These are phyloP conservation scores for Sisymbrium irio DNA, from an alignment of 345 rosid species.

Conservation along the genomic window DNA sequence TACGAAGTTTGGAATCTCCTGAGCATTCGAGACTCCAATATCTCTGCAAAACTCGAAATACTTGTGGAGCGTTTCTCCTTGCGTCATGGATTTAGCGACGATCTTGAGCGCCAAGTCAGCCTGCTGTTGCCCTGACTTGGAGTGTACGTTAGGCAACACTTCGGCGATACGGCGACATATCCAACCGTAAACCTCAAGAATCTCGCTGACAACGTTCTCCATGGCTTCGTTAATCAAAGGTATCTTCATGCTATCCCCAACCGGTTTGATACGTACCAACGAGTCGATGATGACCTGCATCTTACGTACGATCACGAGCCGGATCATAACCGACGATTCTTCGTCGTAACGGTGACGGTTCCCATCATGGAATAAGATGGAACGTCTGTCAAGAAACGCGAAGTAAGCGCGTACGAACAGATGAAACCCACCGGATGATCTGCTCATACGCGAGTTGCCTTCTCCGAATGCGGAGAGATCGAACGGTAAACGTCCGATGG, in stretches of 20 bases:
- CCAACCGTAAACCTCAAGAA: slow-evolving; percentile 53
- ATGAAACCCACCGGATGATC: slow-evolving; percentile 46
- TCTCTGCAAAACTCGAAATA: slow-evolving; percentile 55
- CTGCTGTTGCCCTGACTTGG: slow-evolving; percentile 41
- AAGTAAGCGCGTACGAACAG: slow-evolving; percentile 62
- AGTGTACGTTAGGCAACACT: slow-evolving; percentile 40
- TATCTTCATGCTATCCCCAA: slow-evolving; percentile 42
- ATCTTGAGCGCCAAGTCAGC: slow-evolving; percentile 50
- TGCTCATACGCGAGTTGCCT: slow-evolving; percentile 31
- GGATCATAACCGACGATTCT: slow-evolving; percentile 33
- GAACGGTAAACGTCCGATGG: slow-evolving; percentile 62
- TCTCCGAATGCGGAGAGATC: slow-evolving; percentile 64
- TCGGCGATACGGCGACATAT: slow-evolving; percentile 53
- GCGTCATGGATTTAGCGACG: slow-evolving; percentile 50
- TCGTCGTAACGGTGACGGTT: slow-evolving; percentile 28
- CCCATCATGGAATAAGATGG: slow-evolving; percentile 36
- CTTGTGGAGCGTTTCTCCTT: slow-evolving; percentile 41
- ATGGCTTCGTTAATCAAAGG: slow-evolving; percentile 62
- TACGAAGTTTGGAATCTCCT: slow-evolving; percentile 45
- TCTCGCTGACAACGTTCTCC: slow-evolving; percentile 66
- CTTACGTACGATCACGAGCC: slow-evolving; percentile 45
- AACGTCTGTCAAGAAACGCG: slow-evolving; percentile 60
- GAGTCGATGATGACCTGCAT: slow-evolving; percentile 56
- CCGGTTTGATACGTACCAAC: slow-evolving; percentile 62
- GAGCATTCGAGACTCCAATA: slow-evolving; percentile 51